Evolutionary conservation across 345 rosid genomes (phyloP).

Genomic region (Acer saccharum): DNA sequence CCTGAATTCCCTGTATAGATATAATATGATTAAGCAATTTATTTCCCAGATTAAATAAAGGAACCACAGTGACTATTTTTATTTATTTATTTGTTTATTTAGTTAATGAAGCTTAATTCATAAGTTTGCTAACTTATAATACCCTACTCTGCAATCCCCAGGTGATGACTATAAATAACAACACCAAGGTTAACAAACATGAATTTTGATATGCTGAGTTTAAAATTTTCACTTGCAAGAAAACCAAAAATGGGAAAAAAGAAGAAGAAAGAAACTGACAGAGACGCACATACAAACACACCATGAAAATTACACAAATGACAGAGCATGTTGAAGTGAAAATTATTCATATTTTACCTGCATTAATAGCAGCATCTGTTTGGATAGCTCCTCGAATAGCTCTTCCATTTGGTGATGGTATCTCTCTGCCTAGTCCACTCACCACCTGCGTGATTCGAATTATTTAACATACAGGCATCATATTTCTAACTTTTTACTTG

Average conservation of each 20-base stretch:
- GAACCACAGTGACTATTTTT: neutral
- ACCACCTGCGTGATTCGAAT: slow-evolving; percentile 55
- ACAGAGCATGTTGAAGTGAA: neutral
- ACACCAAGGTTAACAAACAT: neutral
- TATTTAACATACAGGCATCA: neutral
- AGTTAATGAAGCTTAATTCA: neutral
- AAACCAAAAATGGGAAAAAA: neutral
- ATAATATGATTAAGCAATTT: neutral
- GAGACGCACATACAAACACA: neutral
- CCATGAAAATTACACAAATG: neutral
- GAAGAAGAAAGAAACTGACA: neutral
- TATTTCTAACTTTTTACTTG: neutral
- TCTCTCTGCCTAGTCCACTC: slow-evolving; percentile 89
- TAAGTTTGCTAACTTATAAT: neutral
- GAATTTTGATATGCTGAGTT: neutral
- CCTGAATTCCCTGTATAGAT: slow-evolving; percentile 66
- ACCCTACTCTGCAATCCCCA: neutral
- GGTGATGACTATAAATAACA: neutral
- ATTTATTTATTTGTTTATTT: no score
- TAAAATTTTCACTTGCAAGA: neutral
- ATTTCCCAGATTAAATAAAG: neutral
- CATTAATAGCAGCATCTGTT: slow-evolving; percentile 86
- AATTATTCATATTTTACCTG: slow-evolving; percentile 39
- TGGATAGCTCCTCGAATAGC: slow-evolving; percentile 85
- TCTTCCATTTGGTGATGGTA: slow-evolving; percentile 82